Base-by-base conservation (phyloP, 768 basidiomycete species). In the Lyophyllum decastes region DNA sequence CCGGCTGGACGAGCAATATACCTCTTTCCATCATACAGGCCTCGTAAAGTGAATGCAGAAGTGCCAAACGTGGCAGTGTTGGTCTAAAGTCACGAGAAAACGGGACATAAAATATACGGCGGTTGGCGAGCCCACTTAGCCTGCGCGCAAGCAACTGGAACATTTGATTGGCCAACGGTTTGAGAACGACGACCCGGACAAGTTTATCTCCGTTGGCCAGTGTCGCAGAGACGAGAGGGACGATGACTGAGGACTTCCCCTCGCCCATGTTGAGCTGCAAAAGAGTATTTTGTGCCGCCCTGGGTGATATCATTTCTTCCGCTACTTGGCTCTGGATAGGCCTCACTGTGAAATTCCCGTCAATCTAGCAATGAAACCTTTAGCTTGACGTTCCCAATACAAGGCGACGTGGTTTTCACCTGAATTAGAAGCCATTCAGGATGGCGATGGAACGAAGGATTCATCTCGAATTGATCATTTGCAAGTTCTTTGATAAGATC, bases 201-300 rank as follows among this genome's bases (percentile, higher is more conserved):
- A 85, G 67, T 27, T 68, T 74, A 2, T 70, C 16, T 1, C 78
- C 74, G 60, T 84, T 70, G 0, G 83, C 77, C 12, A 85, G 70
- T 3, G 64, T 62, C 4, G 73, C 61, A 0, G 71, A 68, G 1
- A 74, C 66, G 27, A 83, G 68, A 0, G 83, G 83, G 2, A 84
- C 72, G 19, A 85, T 85, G 4, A 82, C 81, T 3, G 75, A 72
- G 11, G 80, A 76, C 57, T 85, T 83, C 1, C 83, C 84, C 53
- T 85, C 83, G 2, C 83, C 83, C 83, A 85, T 85, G 49, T 85
- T 82, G 16, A 84, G 75, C 40, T 84, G 83, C 26, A 80, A 68
- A 6, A 73, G 64, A 0, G 76, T 75, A 48, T 79, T 85, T 8
- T 60, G 16, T 2, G 59, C 55, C 0, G 67, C 72, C 1, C 53